phyloP scores from a whole-genome alignment of 202 grass and related monocot species.

The Saccharum hybrid region DNA sequence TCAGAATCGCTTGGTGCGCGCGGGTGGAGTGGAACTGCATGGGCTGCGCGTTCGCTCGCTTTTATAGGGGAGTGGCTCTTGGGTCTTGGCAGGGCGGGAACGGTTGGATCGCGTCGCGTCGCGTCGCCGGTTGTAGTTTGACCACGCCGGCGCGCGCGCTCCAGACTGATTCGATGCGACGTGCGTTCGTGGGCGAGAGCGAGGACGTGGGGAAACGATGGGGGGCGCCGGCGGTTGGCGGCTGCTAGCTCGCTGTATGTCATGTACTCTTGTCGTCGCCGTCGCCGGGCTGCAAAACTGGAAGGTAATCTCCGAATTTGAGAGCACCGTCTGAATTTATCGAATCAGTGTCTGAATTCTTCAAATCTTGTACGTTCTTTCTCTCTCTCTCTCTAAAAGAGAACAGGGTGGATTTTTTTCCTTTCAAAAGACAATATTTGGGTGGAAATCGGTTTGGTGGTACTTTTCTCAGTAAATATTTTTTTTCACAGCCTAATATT shows the following conservation, averaged over 20 bases:
- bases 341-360: too few relatives aligned
- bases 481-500: too few relatives aligned
- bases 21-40: neutral
- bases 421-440: too few relatives aligned
- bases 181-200: slow-evolving; percentile 2
- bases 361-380: too few relatives aligned
- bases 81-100: neutral
- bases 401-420: too few relatives aligned
- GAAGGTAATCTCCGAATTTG: too few relatives aligned
- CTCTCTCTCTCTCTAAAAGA: too few relatives aligned
- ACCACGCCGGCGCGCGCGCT: neutral
- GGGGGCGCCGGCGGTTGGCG: neutral
- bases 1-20: neutral
- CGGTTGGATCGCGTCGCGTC: neutral
- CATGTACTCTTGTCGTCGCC: neutral
- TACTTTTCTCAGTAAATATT: too few relatives aligned
- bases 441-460: too few relatives aligned
- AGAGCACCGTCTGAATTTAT: too few relatives aligned
- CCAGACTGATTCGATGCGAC: neutral
- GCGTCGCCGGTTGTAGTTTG: slow-evolving; percentile 12
- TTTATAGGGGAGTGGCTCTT: neutral
- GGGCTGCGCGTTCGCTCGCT: neutral
- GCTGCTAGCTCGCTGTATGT: neutral
- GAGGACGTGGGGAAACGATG: neutral
- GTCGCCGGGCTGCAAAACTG: neutral